phyloP scores from a whole-genome alignment of 352 stramenopile species.

The Pythium aristosporum region DNA sequence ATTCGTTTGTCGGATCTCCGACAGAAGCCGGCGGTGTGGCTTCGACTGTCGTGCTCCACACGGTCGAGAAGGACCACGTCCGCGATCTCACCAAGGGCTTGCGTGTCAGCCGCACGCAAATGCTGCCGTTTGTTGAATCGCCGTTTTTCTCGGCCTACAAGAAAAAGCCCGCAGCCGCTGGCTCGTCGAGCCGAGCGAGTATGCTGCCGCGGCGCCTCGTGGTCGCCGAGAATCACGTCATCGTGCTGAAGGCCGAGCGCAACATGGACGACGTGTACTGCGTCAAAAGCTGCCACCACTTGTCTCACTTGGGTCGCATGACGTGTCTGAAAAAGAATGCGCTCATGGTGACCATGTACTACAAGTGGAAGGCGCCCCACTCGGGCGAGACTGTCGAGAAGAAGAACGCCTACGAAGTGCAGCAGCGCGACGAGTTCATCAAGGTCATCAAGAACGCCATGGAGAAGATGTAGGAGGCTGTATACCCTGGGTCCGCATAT shows the following conservation, averaged over 20 bases:
- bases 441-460: conserved; percentile 78
- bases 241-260: conserved; percentile 77
- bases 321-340: conserved; percentile 89
- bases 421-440: conserved; percentile 87
- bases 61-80: conserved; percentile 53
- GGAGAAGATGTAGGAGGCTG: conserved; percentile 59
- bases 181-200: conserved; percentile 20
- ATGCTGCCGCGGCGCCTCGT: conserved; percentile 66
- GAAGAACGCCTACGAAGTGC: conserved; percentile 81
- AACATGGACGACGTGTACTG: conserved; percentile 72
- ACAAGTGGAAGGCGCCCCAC: conserved; percentile 63
- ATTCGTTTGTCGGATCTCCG: conserved; percentile 41
- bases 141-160: conserved; percentile 88
- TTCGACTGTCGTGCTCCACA: conserved; percentile 39
- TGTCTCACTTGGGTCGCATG: conserved; percentile 78
- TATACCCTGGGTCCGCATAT: conserved; percentile 1
- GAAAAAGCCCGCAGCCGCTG: conserved; percentile 52
- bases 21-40: conserved; percentile 16
- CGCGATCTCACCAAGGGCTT: conserved; percentile 61
- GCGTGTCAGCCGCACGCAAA: conserved; percentile 63
- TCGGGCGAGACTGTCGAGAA: conserved; percentile 48
- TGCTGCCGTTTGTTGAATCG: conserved; percentile 65
- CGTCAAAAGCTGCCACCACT: conserved; percentile 74
- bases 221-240: conserved; percentile 66
- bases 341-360: conserved; percentile 86